Evolutionary conservation across 225 moss, liverwort and hornwort genomes (phyloP), one percentile per base, ranked within the genome.

Genomic region (Takakia lepidozioides): DNA sequence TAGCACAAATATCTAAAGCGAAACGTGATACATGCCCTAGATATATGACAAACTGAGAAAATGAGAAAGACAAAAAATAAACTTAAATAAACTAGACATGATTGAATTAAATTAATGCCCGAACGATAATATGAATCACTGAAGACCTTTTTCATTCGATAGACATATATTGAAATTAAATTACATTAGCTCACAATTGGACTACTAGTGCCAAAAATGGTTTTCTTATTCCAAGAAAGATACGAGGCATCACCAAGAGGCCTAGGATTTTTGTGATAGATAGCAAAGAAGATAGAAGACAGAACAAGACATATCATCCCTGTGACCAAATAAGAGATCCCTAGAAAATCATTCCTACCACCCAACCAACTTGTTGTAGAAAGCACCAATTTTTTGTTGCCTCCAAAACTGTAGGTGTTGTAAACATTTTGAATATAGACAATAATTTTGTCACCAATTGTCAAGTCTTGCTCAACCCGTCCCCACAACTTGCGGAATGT

Each of bases 361-460:
- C 80, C 70, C 14, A 75, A 51, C 60, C 63, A 75, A 41, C 60
- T 75, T 48, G 70, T 58, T 24, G 75, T 71, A 30, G 67, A 67
- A 28, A 80, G 25, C 42, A 71, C 60, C 20, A 80, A 46, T 52
- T 67, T 61, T 57, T 75, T 80, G 48, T 63, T 63, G 38, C 75
- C 79, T 42, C 62, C 59, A 51, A 80, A 67, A 25, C 65, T 58
- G 63, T 80, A 75, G 2, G 63, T 67, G 2, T 80, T 80, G 63
- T 75, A 75, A 24, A 65, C 44, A 43, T 80, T 74, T 8, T 50
- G 38, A 36, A 80, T 55, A 15, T 1, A 17, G 36, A 80, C 75
- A 2, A 48, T 18, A 25, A 80, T 43, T 2, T 49, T 52, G 49
- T 74, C 60, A 22, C 63, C 63, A 10, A 51, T 56, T n/a, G 70